phyloP scores from a whole-genome alignment of 108 stramenopile species.

The Nannochloropsis salina region DNA sequence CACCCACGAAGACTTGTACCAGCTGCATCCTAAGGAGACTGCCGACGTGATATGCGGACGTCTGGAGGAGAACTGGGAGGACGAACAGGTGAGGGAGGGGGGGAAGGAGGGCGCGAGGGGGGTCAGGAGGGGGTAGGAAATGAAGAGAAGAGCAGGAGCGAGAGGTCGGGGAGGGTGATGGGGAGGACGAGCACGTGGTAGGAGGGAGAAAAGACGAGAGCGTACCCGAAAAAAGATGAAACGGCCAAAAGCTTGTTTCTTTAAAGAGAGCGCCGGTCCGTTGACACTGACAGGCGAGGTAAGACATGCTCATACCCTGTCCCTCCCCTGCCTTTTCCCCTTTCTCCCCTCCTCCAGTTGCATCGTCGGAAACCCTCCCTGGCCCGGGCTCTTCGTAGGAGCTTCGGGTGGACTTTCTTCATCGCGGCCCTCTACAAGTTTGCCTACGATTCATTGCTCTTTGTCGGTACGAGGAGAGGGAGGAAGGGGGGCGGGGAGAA shows the following conservation, averaged over 20 bases:
- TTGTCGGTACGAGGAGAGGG: slow-evolving; percentile 68
- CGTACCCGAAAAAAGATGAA: too few species aligned
- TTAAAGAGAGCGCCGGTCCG: too few species aligned
- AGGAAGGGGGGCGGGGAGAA: background rate
- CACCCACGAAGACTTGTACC: slow-evolving; percentile 64
- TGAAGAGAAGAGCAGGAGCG: background rate
- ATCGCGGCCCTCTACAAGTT: slow-evolving; percentile 67
- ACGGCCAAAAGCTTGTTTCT: too few species aligned
- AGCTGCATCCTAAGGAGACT: slow-evolving; percentile 60
- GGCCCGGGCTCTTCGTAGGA: slow-evolving; percentile 51
- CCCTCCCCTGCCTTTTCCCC: background rate
- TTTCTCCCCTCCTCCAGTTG: slow-evolving; percentile 11
- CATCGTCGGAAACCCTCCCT: slow-evolving; percentile 50
- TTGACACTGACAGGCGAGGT: too few species aligned
- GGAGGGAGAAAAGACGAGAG: too few species aligned
- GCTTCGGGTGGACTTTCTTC: slow-evolving; percentile 68
- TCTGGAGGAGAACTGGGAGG: slow-evolving; percentile 44
- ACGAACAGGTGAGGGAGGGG: background rate
- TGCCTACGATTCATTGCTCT: slow-evolving; percentile 68
- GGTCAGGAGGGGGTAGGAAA: slow-evolving; percentile 23
- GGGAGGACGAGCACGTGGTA: too few species aligned
- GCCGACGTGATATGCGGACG: slow-evolving; percentile 50
- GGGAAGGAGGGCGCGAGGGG: slow-evolving; percentile 61
- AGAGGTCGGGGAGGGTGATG: background rate
- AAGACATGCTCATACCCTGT: background rate